A percentile compares a stretch with the other conserved stretches of the same genome.
Evolutionary conservation across 768 basidiomycete species (phyloP).

Genomic region (Mycena indigotica): DNA sequence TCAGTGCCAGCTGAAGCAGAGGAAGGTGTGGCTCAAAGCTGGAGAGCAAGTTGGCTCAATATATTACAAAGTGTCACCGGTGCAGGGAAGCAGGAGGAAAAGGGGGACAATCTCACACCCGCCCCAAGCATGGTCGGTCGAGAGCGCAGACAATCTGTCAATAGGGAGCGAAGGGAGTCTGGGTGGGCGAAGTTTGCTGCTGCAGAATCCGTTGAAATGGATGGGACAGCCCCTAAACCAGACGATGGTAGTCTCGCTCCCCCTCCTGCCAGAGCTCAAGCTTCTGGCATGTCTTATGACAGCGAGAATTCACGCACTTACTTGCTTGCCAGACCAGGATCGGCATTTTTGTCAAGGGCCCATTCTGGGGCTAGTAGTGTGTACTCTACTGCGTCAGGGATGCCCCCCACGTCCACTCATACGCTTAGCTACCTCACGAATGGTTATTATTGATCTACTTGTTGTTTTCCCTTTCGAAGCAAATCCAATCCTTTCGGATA

Average conservation of each 20-base stretch:
- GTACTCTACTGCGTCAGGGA: not conserved
- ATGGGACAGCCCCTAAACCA: not conserved
- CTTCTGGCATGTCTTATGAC: not conserved
- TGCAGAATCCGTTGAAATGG: not conserved
- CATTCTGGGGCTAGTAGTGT: slow-evolving; percentile 1
- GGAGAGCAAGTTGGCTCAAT: slow-evolving; percentile 14
- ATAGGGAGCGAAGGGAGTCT: slow-evolving; percentile 8
- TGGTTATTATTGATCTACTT: too few species aligned
- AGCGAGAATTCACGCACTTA: slow-evolving; percentile 9
- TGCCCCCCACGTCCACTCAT: not conserved
- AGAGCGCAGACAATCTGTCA: slow-evolving; percentile 1
- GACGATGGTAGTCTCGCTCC: not conserved
- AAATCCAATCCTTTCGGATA: too few species aligned
- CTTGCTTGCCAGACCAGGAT: not conserved
- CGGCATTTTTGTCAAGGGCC: not conserved
- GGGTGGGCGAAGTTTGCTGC: slow-evolving; percentile 19
- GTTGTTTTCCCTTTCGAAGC: too few species aligned
- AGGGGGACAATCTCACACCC: slow-evolving; percentile 16
- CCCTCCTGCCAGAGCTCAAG: not conserved
- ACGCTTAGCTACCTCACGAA: not conserved
- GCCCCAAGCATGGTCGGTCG: slow-evolving; percentile 9
- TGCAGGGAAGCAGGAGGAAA: not conserved
- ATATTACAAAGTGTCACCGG: slow-evolving; percentile 16
- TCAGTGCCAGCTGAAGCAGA: too few species aligned
- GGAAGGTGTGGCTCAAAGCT: slow-evolving; percentile 13